These are phyloP conservation scores for Dissophora globulifera DNA, from an alignment of 192 early-diverging fungal genomes.

Conservation along the genomic window DNA sequence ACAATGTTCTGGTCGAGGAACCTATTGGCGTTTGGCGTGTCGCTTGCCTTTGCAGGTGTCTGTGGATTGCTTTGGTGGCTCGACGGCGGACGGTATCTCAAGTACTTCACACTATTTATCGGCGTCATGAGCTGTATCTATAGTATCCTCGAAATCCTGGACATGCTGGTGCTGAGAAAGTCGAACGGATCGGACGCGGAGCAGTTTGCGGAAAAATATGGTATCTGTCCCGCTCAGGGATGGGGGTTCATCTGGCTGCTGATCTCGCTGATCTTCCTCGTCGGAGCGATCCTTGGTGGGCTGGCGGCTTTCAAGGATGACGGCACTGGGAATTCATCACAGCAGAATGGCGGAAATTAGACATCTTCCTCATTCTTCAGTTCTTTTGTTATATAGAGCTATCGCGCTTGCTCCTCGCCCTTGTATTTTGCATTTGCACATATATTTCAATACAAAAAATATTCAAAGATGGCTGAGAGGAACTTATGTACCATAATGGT, in stretches of 20 bases:
- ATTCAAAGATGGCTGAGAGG: no score
- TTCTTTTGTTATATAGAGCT: no score
- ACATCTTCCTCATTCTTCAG: not conserved
- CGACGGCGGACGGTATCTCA: slow-evolving; percentile 73
- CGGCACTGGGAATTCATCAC: slow-evolving; percentile 5
- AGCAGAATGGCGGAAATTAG: not conserved
- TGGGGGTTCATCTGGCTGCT: slow-evolving; percentile 95
- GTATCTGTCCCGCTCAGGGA: slow-evolving; percentile 80
- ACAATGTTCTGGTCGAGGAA: slow-evolving; percentile 91
- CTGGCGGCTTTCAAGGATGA: slow-evolving; percentile 80
- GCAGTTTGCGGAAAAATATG: slow-evolving; percentile 80
- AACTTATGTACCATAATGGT: no score
- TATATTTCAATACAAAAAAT: no score
- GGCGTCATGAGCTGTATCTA: slow-evolving; percentile 96
- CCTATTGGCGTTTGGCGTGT: slow-evolving; percentile 85
- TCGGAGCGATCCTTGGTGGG: slow-evolving; percentile 80
- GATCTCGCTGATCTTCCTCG: slow-evolving; percentile 84
- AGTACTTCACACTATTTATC: slow-evolving; percentile 94
- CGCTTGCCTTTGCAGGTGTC: slow-evolving; percentile 84
- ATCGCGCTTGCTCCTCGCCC: not conserved
- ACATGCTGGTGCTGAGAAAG: slow-evolving; percentile 90
- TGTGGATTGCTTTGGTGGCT: slow-evolving; percentile 89
- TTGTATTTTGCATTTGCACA: not conserved
- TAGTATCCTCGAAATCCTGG: slow-evolving; percentile 95
- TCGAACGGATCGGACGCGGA: slow-evolving; percentile 96